These are phyloP conservation scores for Linaria vulgaris DNA, from an alignment of 257 asterid species.

Conservation along the genomic window DNA sequence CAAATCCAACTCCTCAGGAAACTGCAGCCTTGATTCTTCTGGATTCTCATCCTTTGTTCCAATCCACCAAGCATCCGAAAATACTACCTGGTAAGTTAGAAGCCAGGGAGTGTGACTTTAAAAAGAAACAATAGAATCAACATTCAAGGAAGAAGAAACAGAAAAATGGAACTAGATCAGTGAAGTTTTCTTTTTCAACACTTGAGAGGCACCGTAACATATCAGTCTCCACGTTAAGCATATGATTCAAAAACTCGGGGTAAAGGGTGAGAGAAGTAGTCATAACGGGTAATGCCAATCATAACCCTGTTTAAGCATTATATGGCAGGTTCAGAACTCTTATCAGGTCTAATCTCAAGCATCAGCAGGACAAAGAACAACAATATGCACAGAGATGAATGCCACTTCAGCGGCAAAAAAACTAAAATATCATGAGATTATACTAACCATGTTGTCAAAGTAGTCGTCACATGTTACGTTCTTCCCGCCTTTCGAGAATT, in stretches of 20 bases:
- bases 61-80: slow-evolving; percentile 98
- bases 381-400: neutral
- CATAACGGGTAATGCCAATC: neutral
- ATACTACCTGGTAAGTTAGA: slow-evolving; percentile 61
- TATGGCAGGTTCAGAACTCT: neutral
- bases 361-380: neutral
- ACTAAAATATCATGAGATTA: slow-evolving; percentile 19
- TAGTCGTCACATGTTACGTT: slow-evolving; percentile 83
- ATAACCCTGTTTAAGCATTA: neutral
- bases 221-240: slow-evolving; percentile 8
- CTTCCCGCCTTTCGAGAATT: slow-evolving; percentile 86
- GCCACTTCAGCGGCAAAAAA: neutral
- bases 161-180: slow-evolving; percentile 1
- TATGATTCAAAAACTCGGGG: neutral
- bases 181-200: slow-evolving; percentile 12
- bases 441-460: slow-evolving; percentile 81
- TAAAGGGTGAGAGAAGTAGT: neutral
- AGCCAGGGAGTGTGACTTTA: slow-evolving; percentile 10
- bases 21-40: slow-evolving; percentile 65
- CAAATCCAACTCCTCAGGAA: slow-evolving; percentile 66
- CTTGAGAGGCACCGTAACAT: slow-evolving; percentile 6
- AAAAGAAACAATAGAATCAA: slow-evolving; percentile 7
- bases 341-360: neutral
- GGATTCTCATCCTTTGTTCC: slow-evolving; percentile 90
- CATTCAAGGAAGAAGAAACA: neutral